Evolutionary conservation across 2,329 filamentous ascomycete species (phyloP), one percentile per base, ranked within the genome.

Genomic region (Aspergillus japonicus): DNA sequence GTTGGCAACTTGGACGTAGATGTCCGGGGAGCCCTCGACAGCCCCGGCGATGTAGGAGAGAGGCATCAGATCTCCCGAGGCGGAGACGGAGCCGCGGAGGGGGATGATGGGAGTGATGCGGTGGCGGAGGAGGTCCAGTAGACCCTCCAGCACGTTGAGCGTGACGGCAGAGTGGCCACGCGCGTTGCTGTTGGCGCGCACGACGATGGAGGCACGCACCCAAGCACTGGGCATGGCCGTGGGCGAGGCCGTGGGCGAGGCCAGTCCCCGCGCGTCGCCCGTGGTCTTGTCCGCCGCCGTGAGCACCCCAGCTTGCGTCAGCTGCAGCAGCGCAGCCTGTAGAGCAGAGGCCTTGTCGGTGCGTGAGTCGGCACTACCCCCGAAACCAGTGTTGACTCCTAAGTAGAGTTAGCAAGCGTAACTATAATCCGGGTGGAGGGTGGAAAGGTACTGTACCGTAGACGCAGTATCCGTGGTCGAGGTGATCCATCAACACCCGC

Each of bases 311-410:
- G 73, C 75, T 31, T 83, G 80, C 39, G 79, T 78, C 60, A 84
- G 81, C 66, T 87, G 85, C 10, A 87, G 73, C 3, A 87, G 72
- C 1, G 81, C 79, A 8, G 76, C 77, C 68, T 89, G 86, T 4
- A 88, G 78, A 14, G 76, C 76, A 8, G 76, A 64, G 35, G 81
- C 71, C 11, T 83, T 68, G 2, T 78, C 73, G 0, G 84, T 87
- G 5, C 85, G 78, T 0, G 82, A 80, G 66, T 89, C 83, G 12
- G 87, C 87, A 53, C 82, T 87, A n/a, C 86, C 87, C 4, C 87
- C 87, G 61, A 88, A 88, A 3, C 86, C 86, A 0, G 87, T 89
- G 66, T 86, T 89, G 54, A 88, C 84, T 11, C 85, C 85, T 70
- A 16, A 29, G 10, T 14, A 10, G 23, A 2, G 24, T 47, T 21